These are phyloP conservation scores for Metschnikowia lachancei DNA, from an alignment of 805 yeast species.

Conservation along the genomic window DNA sequence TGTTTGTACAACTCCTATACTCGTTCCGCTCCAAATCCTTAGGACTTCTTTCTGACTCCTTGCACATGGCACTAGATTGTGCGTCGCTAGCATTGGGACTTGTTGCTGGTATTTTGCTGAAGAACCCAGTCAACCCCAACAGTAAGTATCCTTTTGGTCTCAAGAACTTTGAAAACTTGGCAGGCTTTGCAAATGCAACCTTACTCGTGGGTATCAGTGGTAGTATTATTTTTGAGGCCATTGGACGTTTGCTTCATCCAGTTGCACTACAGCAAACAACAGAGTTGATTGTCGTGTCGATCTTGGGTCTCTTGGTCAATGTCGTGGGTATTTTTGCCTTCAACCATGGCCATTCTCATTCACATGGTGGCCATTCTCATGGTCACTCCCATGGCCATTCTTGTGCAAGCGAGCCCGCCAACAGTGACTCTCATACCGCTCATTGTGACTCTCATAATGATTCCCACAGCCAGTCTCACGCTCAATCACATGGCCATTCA, in stretches of 20 bases:
- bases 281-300: constrained; percentile 81
- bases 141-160: constrained; percentile 85
- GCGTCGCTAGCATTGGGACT: constrained; percentile 85
- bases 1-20: constrained; percentile 90
- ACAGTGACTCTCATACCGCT: constrained; percentile 1
- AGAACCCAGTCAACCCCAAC: constrained; percentile 45
- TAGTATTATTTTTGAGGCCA: constrained; percentile 82
- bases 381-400: constrained; percentile 34
- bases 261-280: constrained; percentile 73
- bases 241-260: constrained; percentile 77
- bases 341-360: constrained; percentile 69
- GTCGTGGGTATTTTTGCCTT: constrained; percentile 92
- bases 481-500: too few relatives aligned
- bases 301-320: constrained; percentile 82
- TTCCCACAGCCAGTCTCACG: too few relatives aligned
- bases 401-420: constrained; percentile 6
- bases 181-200: constrained; percentile 95
- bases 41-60: constrained; percentile 86
- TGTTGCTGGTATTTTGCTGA: constrained; percentile 66
- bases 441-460: too few relatives aligned
- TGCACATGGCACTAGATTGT: constrained; percentile 96
- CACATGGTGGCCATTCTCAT: constrained; percentile 47
- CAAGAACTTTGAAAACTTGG: constrained; percentile 79
- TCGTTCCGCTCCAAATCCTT: constrained; percentile 90
- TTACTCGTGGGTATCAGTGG: constrained; percentile 82